These are phyloP conservation scores for Xylaria flabelliformis DNA, from an alignment of 495 filamentous ascomycete species.

Conservation along the genomic window DNA sequence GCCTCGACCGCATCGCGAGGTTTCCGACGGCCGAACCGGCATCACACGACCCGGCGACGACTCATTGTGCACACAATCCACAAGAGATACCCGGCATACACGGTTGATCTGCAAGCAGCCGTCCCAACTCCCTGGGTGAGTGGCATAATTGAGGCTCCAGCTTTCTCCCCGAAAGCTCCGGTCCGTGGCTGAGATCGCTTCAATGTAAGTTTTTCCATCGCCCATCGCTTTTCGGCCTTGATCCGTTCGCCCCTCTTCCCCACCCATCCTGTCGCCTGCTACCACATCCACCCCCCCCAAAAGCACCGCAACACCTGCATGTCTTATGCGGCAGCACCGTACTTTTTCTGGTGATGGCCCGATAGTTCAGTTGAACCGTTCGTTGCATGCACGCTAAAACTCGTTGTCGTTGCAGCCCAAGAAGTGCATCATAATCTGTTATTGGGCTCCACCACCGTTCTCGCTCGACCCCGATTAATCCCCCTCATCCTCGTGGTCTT, in stretches of 20 bases:
- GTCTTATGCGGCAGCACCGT: conserved; percentile 8
- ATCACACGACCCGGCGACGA: conserved; percentile 31
- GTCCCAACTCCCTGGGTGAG: conserved; percentile 36
- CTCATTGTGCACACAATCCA: conserved; percentile 25
- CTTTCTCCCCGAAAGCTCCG: conserved; percentile 46
- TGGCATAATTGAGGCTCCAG: conserved; percentile 44
- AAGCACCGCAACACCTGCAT: conserved; percentile 19
- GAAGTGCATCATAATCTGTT: conserved; percentile 45
- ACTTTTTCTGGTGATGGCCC: conserved; percentile 3
- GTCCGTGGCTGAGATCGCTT: conserved; percentile 50
- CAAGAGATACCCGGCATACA: conserved; percentile 3
- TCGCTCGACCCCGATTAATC: conserved; percentile 26
- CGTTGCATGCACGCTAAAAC: conserved; percentile 16
- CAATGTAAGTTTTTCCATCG: conserved; percentile 55
- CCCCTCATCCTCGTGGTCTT: conserved; percentile 33
- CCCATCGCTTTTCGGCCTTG: conserved; percentile 35
- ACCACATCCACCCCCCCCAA: neutral
- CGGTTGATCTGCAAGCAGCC: conserved; percentile 27
- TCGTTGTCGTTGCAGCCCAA: conserved; percentile 35
- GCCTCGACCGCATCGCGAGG: conserved; percentile 24
- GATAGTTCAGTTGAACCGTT: conserved; percentile 1
- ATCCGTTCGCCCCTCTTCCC: conserved; percentile 32
- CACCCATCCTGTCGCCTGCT: conserved; percentile 22
- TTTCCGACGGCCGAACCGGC: conserved; percentile 28
- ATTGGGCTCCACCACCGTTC: conserved; percentile 38